Conservation (phyloP, 176 grass and related monocot species). For the Aegilops longissima region DNA sequence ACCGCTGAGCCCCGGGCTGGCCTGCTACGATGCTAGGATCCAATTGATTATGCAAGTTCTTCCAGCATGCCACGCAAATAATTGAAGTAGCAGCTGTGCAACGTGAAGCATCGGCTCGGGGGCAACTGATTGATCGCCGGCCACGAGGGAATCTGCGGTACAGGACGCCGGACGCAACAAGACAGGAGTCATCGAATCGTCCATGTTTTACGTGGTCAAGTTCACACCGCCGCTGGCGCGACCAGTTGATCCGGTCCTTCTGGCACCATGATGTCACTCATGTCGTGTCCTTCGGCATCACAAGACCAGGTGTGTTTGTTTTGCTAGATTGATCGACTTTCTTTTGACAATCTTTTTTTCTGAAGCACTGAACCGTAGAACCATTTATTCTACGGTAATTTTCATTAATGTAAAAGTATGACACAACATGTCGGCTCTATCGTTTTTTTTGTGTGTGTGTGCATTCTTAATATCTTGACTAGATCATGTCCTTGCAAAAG, state of each 20-base stretch:
- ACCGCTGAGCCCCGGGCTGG: neutral
- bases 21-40: neutral
- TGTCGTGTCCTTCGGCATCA: neutral
- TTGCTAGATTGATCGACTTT: no score
- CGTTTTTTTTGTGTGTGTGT: no score
- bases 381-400: no score
- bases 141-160: neutral
- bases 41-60: neutral
- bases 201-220: neutral
- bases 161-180: slow-evolving; percentile 18
- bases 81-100: neutral
- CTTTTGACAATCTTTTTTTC: no score
- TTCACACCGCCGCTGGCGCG: neutral
- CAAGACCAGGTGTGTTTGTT: no score
- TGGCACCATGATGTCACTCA: neutral
- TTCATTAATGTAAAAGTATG: no score
- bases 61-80: neutral
- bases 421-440: no score
- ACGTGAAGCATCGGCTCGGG: neutral
- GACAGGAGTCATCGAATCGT: no score
- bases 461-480: no score
- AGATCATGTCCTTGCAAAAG: no score
- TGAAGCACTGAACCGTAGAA: no score
- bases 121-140: neutral
- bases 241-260: neutral